A percentile compares a stretch with the other conserved stretches of the same genome.
These are phyloP conservation scores for Leishmania major DNA, from an alignment of 208 protist genomes.

Conservation along the genomic window DNA sequence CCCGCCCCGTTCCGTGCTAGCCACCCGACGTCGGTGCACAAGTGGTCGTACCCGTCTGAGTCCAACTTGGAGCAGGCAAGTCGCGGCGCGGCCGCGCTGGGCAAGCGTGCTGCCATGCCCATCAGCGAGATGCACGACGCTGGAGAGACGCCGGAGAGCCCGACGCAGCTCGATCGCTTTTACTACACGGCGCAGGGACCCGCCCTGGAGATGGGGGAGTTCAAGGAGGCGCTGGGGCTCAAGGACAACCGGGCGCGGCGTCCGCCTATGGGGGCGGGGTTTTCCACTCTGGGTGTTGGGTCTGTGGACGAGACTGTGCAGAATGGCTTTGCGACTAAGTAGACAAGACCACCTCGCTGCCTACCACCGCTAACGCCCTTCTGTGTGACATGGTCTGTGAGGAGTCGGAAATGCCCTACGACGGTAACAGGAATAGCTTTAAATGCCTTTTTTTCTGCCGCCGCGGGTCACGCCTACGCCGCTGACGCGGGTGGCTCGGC, in stretches of 20 bases:
- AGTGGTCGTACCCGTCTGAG: constrained; percentile 76
- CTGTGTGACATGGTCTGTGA: not conserved
- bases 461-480: not conserved
- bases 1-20: constrained; percentile 81
- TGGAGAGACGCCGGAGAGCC: constrained; percentile 81
- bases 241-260: constrained; percentile 75
- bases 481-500: not conserved
- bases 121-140: constrained; percentile 90
- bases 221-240: constrained; percentile 89
- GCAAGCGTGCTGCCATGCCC: constrained; percentile 78
- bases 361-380: not conserved
- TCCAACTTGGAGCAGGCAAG: constrained; percentile 86
- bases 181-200: constrained; percentile 83
- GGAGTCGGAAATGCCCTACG: not conserved
- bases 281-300: constrained; percentile 68
- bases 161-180: constrained; percentile 80
- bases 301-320: constrained; percentile 6
- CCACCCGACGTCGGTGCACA: constrained; percentile 72
- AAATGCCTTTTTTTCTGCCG: not conserved
- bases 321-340: constrained; percentile 31
- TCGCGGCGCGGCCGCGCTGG: constrained; percentile 74
- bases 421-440: not conserved
- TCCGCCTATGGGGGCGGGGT: constrained; percentile 61
- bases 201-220: constrained; percentile 81
- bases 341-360: not conserved